Base-by-base conservation (phyloP, 352 stramenopile genomes). In the Aphanomyces euteiches region DNA sequence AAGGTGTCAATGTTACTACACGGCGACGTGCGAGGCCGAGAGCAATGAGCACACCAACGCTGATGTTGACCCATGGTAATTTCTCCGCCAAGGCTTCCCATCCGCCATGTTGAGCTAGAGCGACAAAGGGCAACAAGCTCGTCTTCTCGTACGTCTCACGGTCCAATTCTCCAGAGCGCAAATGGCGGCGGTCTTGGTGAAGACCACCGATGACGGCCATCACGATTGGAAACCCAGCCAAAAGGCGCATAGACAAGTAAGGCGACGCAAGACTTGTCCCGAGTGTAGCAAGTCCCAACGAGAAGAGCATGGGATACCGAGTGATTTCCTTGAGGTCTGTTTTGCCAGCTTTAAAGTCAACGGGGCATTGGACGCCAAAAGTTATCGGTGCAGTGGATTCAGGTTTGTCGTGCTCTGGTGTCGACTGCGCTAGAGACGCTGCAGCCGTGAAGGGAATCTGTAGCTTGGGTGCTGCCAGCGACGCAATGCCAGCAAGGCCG, bases 321-420 rank as follows among this genome's bases (percentile, higher is more conserved):
- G 64, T 56, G 39, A 70, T 36, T 47, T 70, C 64, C 17, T 56
- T 54, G 8, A 70, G 38, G 54, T 70, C 43, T n/a, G 40, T 61
- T 41, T 70, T 70, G 38, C 64, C 64, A 8, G 47, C 64, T 41
- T 70, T 70, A 47, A 70, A 70, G 54, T 70, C 64, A 10, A 70
- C 64, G 36, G 64, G 64, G 54, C 64, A 70, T 38, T 61, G 64
- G 47, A 70, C 45, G 38, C 45, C 36, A 40, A 70, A 61, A 13
- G 45, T 70, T 21, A 37, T 28, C 21, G 34, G 10, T 37, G 54
- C 5, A 6, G 7, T n/a, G 43, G 43, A 50, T n/a, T 12, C 10
- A n/a, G 43, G 10, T 12, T n/a, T 12, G 38, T 36, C 47, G 4
- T 12, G n/a, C 10, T 63, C 56, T 15, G 12, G 17, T 37, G 50